Evolutionary conservation across 208 protist genomes (phyloP), one percentile per base, ranked within the genome.

Genomic region (Trichomonas tenax): DNA sequence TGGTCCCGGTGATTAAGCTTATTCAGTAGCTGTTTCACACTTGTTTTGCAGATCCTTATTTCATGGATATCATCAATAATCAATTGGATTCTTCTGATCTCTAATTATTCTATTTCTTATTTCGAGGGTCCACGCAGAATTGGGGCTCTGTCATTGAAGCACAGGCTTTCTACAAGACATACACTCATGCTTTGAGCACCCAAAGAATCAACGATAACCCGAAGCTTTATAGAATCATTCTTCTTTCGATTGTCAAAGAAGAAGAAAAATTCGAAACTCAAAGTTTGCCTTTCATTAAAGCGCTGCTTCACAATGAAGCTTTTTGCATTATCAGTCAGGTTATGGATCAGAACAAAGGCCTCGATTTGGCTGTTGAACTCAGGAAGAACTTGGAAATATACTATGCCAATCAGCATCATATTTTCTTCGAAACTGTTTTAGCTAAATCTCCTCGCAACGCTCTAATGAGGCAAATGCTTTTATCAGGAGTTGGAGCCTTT

Each of bases 21-120:
- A 44, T 45, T 96, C 45, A 97, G 97, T 31, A 38, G 63, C 9
- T 41, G 96, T 46, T 36, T 97, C 2, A 97, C 89, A 36, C 26
- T 96, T 17, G 15, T 95, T 49, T n/a, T 97, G 14, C 97, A 97
- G 97, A 97, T 97, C 46, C 23, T 58, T 4, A 48, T 95, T 48
- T 95, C 45, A 48, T 95, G 86, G 58, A n/a, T n/a, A n/a, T 72
- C 58, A 17, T 72, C 58, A 72, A 72, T 72, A 72, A 72, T 72
- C 26, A 72, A 72, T 21, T 72, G 58, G 58, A 72, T 72, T 72
- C 58, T 72, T 31, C 26, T 72, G 21, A 21, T 21, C 58, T 4
- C 58, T 6, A 72, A 31, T n/a, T 72, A 72, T 21, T 72, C 58
- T 31, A 72, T 72, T 21, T 72, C 58, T n/a, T 72, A 72, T 21